These are phyloP conservation scores for Xenosphaeropsis pyriputrescens DNA, from an alignment of 2,329 filamentous ascomycete genomes.

Conservation along the genomic window DNA sequence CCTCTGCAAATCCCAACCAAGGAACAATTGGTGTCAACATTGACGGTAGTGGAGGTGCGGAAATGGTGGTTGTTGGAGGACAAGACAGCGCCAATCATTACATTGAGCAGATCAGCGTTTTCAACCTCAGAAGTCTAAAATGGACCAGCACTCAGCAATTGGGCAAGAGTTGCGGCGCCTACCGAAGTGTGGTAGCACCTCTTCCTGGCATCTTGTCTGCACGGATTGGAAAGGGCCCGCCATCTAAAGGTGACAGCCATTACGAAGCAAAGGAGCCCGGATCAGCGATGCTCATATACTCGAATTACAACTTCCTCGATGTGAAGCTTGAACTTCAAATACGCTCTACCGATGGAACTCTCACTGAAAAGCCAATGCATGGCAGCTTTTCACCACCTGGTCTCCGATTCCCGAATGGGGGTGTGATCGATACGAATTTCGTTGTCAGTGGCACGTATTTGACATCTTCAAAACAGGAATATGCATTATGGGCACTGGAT, in stretches of 20 bases:
- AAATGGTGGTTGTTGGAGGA: conserved; percentile 94
- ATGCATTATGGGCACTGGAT: conserved; percentile 91
- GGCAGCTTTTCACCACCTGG: conserved; percentile 79
- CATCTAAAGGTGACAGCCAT: conserved; percentile 25
- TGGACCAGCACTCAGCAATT: conserved; percentile 85
- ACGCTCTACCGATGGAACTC: conserved; percentile 64
- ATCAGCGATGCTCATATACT: conserved; percentile 87
- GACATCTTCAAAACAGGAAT: conserved; percentile 96
- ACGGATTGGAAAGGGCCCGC: conserved; percentile 46
- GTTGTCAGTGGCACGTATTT: conserved; percentile 95
- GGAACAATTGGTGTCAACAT: conserved; percentile 78
- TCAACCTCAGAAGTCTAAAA: conserved; percentile 87
- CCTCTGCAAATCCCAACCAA: conserved; percentile 70
- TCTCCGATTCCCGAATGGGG: conserved; percentile 87
- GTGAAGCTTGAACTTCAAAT: conserved; percentile 93
- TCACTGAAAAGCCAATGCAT: conserved; percentile 82
- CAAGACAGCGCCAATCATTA: conserved; percentile 98
- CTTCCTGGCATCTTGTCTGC: conserved; percentile 51
- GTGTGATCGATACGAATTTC: conserved; percentile 89
- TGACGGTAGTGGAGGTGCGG: conserved; percentile 80
- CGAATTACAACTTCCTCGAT: conserved; percentile 97
- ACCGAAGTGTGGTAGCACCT: conserved; percentile 86
- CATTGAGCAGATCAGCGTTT: conserved; percentile 96
- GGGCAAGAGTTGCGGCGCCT: conserved; percentile 88
- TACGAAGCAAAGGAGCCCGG: conserved; percentile 41